Evolutionary conservation across 2,329 filamentous ascomycete species (phyloP).

Genomic region (Fusarium agapanthi): DNA sequence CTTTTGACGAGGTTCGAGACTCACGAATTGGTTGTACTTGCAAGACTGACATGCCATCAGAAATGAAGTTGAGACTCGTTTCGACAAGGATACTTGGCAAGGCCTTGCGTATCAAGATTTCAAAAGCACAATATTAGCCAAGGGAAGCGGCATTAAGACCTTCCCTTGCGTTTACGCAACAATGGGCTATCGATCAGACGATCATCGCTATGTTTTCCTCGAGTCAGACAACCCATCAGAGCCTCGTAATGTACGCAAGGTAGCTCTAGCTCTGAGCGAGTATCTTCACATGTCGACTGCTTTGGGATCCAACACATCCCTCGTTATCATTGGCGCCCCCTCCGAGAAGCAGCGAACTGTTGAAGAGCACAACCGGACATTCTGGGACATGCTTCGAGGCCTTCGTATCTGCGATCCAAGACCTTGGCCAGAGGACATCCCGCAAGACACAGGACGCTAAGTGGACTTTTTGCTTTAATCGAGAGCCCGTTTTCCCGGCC

Average conservation of each 20-base stretch:
- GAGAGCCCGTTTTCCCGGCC: neutral
- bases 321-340: neutral
- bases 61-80: neutral
- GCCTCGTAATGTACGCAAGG: neutral
- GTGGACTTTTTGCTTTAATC: neutral
- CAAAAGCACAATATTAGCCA: neutral
- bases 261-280: neutral
- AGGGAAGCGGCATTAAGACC: neutral
- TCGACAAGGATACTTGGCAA: neutral
- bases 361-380: neutral
- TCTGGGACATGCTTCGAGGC: neutral
- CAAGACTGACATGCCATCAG: neutral
- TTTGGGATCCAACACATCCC: neutral
- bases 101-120: neutral
- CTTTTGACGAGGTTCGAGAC: neutral
- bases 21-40: accelerated
- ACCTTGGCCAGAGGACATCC: neutral
- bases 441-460: neutral
- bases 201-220: neutral
- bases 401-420: neutral
- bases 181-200: neutral
- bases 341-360: neutral
- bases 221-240: neutral
- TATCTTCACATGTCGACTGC: neutral
- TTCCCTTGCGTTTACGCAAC: neutral